These are phyloP conservation scores for Exophiala calicioides DNA, from an alignment of 2,329 filamentous ascomycete species.

Conservation along the genomic window DNA sequence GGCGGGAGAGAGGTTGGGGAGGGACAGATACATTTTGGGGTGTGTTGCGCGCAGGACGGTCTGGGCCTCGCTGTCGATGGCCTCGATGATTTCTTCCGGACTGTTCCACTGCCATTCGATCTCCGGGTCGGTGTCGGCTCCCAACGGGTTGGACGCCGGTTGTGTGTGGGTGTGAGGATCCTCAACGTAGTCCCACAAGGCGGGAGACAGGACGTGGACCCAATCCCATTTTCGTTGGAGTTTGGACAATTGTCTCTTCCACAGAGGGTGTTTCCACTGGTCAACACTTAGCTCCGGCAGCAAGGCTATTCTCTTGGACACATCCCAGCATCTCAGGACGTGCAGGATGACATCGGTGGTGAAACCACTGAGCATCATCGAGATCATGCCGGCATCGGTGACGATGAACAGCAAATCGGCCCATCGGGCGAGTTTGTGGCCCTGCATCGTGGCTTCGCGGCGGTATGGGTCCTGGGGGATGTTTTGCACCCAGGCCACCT, in stretches of 20 bases:
- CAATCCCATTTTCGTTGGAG: conserved; percentile 82
- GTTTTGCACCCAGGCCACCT: conserved; percentile 30
- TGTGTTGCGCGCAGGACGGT: conserved; percentile 23
- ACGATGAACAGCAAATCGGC: conserved; percentile 83
- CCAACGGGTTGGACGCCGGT: conserved; percentile 36
- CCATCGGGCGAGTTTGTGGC: conserved; percentile 73
- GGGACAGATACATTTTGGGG: conserved; percentile 7
- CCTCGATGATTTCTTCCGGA: conserved; percentile 29
- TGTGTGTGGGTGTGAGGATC: conserved; percentile 51
- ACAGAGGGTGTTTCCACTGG: conserved; percentile 90
- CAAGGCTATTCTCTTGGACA: conserved; percentile 78
- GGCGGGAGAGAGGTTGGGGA: conserved; percentile 39
- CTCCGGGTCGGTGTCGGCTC: conserved; percentile 16
- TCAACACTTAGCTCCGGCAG: conserved; percentile 85
- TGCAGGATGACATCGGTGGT: conserved; percentile 79
- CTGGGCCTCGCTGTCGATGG: conserved; percentile 29
- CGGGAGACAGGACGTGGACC: conserved; percentile 77
- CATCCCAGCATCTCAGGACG: conserved; percentile 81
- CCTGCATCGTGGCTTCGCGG: conserved; percentile 28
- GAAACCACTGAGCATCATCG: conserved; percentile 83
- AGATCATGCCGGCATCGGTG: conserved; percentile 79
- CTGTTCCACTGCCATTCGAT: conserved; percentile 37
- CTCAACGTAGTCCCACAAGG: conserved; percentile 75
- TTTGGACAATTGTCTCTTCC: conserved; percentile 82
- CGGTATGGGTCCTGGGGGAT: conserved; percentile 28